These are phyloP conservation scores for Gossypioides kirkii DNA, from an alignment of 345 rosid genomes.

Conservation along the genomic window DNA sequence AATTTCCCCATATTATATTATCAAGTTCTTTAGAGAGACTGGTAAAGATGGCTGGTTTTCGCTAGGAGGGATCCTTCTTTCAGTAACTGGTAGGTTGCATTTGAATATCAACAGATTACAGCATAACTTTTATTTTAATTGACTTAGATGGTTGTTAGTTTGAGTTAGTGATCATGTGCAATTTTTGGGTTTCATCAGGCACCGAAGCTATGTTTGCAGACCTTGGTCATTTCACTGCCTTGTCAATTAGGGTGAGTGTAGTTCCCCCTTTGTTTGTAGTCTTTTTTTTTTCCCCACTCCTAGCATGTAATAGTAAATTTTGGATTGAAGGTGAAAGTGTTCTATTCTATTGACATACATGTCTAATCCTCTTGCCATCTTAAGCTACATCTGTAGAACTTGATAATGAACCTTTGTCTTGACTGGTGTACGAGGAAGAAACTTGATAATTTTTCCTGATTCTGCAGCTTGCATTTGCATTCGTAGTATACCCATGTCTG, in stretches of 20 bases:
- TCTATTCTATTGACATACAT: neutral
- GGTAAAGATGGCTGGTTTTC: conserved; percentile 94
- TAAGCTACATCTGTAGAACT: neutral
- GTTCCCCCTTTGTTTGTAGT: conserved; percentile 2
- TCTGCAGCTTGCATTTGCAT: conserved; percentile 74
- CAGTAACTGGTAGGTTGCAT: conserved; percentile 65
- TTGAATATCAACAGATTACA: neutral
- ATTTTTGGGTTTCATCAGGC: conserved; percentile 49
- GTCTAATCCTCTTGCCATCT: neutral
- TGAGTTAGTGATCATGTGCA: neutral
- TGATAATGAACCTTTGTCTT: neutral
- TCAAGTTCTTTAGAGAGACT: conserved; percentile 59
- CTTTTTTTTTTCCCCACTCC: neutral
- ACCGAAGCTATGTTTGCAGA: conserved; percentile 96
- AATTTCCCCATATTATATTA: conserved; percentile 67
- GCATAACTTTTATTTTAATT: neutral
- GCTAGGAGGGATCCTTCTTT: conserved; percentile 90
- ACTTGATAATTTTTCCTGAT: conserved; percentile 14
- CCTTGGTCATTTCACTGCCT: conserved; percentile 91
- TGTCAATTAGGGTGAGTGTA: conserved; percentile 64
- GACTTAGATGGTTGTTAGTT: neutral
- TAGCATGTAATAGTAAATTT: neutral
- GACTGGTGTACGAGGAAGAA: neutral
- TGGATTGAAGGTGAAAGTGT: neutral
- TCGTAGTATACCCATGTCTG: conserved; percentile 81